Base-by-base conservation (phyloP, 352 stramenopile species). In the Nothophytophthora sp. region DNA sequence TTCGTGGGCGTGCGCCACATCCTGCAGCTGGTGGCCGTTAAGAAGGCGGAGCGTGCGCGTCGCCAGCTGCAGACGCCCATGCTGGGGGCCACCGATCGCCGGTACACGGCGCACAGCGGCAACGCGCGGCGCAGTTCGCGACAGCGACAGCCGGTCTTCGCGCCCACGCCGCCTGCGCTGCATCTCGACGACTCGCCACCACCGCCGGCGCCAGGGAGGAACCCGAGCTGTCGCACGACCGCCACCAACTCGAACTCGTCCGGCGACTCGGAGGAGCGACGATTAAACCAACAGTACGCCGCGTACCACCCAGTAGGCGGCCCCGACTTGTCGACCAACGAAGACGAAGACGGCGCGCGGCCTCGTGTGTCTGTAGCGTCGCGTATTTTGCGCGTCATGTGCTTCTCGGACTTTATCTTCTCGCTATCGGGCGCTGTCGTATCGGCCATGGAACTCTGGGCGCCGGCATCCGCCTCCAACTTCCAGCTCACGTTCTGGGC, bases 401-500 rank as follows among this genome's bases (percentile, higher is more conserved):
- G 81, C 48, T 58, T 85, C n/a, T 84, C 73, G 5, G 82, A 93
- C 46, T 67, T 89, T 19, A 48, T 73, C 40, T 91, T 91, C 57
- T 89, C 76, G 3, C 16, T 83, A n/a, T 81, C 78, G 0, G 82
- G 82, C 12, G 63, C 64, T 1, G 55, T 93, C 15, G 67, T 79
- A 2, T 88, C 80, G 6, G 67, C 64, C 13, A 58, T 88, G 25
- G 55, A 76, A 43, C 62, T 92, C 15, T 81, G 70, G 58, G 60
- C 70, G 9, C 46, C 65, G 0, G 23, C 9, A 1, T 34, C 70
- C 5, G 46, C 43, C 2, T 19, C 41, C 12, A 68, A 58, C 27
- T 88, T 91, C 46, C 78, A 88, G 49, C 46, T 92, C 29, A 70
- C 67, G n/a, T 86, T 93, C 50, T 88, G 73, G 78, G 70, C 75